These are phyloP conservation scores for Knoxia roxburghii DNA, from an alignment of 257 asterid species.

Conservation along the genomic window DNA sequence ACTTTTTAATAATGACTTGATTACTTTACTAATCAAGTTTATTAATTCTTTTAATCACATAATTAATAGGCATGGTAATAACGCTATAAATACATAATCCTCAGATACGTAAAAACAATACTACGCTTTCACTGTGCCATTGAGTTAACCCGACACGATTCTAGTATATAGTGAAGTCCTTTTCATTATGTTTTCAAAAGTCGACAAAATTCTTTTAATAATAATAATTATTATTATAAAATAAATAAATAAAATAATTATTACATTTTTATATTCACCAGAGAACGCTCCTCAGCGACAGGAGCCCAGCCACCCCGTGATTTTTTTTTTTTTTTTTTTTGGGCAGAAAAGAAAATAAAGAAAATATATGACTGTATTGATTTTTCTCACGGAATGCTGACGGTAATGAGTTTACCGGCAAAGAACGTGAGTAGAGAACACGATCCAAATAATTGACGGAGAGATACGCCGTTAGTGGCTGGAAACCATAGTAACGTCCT, in stretches of 20 bases:
- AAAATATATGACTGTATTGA: not conserved
- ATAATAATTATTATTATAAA: not conserved
- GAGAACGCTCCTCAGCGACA: not conserved
- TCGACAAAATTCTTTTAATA: conserved; percentile 7
- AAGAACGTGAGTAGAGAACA: conserved; percentile 58
- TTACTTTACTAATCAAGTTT: not conserved
- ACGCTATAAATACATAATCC: too few relatives aligned
- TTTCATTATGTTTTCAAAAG: conserved; percentile 24
- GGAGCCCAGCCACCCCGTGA: not conserved
- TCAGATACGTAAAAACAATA: too few relatives aligned
- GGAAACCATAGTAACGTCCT: conserved; percentile 74
- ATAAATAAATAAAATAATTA: too few relatives aligned
- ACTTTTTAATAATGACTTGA: not conserved
- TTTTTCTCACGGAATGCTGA: not conserved
- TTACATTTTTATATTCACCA: not conserved
- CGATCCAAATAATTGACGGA: conserved; percentile 87
- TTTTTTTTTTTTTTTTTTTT: not conserved
- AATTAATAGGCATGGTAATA: too few relatives aligned
- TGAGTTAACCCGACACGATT: not conserved
- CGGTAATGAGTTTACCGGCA: conserved; percentile 62
- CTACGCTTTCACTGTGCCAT: conserved; percentile 5
- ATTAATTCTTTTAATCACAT: too few relatives aligned
- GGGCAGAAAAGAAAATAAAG: not conserved
- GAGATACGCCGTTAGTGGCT: conserved; percentile 87
- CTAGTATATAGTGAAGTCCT: conserved; percentile 14